Percentiles rank a stretch among this genome's conserved stretches.
These are phyloP conservation scores for Trichophaea hybrida DNA, from an alignment of 2,329 filamentous ascomycete species.

Conservation along the genomic window DNA sequence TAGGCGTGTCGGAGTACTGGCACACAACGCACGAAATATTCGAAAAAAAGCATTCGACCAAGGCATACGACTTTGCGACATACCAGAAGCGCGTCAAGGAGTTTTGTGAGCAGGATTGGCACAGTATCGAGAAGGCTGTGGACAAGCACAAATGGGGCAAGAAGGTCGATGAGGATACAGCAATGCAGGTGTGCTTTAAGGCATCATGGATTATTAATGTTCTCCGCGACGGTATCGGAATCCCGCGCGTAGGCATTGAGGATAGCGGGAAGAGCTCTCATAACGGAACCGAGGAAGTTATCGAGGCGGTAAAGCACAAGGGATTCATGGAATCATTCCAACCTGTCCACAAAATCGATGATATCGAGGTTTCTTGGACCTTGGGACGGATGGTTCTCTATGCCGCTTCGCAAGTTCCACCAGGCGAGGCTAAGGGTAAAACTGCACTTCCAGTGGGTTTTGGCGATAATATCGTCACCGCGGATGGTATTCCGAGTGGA, in stretches of 20 bases:
- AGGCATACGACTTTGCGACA: slow-evolving; percentile 75
- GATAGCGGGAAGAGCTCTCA: slow-evolving; percentile 39
- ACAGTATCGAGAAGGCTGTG: slow-evolving; percentile 53
- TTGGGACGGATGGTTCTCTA: slow-evolving; percentile 93
- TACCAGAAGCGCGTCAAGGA: slow-evolving; percentile 75
- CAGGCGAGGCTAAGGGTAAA: slow-evolving; percentile 40
- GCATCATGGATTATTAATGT: slow-evolving; percentile 96
- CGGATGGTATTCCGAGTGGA: slow-evolving; percentile 49
- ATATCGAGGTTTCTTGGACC: slow-evolving; percentile 91
- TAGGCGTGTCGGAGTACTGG: slow-evolving; percentile 97
- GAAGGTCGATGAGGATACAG: slow-evolving; percentile 58
- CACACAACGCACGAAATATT: slow-evolving; percentile 96
- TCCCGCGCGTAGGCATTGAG: slow-evolving; percentile 73
- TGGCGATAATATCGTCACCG: slow-evolving; percentile 53
- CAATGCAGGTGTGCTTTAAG: slow-evolving; percentile 88
- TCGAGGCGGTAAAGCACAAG: slow-evolving; percentile 54
- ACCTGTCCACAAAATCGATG: slow-evolving; percentile 81
- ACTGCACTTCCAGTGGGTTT: slow-evolving; percentile 65
- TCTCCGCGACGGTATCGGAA: slow-evolving; percentile 85
- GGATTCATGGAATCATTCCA: slow-evolving; percentile 77
- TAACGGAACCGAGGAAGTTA: slow-evolving; percentile 58
- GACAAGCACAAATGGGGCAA: slow-evolving; percentile 54
- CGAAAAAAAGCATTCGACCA: slow-evolving; percentile 56
- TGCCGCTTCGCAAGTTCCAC: slow-evolving; percentile 72
- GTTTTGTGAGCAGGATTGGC: slow-evolving; percentile 78